A percentile compares a stretch with the other conserved stretches of the same genome.
Conservation (phyloP, 371 early-diverging fungal genomes). For the Mortierella sp. region DNA sequence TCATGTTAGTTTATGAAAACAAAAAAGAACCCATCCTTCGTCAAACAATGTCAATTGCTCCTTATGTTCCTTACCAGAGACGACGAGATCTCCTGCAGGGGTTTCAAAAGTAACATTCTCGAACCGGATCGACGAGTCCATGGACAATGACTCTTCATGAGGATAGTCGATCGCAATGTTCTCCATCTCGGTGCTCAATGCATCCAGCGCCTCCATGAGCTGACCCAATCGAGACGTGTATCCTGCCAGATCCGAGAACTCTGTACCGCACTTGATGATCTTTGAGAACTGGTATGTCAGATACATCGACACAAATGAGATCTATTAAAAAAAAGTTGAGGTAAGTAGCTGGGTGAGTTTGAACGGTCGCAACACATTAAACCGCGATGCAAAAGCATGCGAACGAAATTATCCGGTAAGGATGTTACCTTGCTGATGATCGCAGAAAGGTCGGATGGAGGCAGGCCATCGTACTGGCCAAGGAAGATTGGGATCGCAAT, state of each 20-base stretch:
- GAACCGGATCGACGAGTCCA: constrained; percentile 47
- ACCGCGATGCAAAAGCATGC: not conserved
- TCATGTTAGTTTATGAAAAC: not conserved
- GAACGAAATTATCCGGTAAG: not conserved
- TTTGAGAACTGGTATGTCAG: constrained; percentile 80
- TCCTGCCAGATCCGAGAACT: constrained; percentile 84
- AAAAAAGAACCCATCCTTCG: too few species aligned
- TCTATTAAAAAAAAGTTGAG: constrained; percentile 50
- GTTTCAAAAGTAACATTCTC: constrained; percentile 44
- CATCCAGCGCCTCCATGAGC: constrained; percentile 79
- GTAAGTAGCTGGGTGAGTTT: not conserved
- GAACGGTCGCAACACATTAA: too few species aligned
- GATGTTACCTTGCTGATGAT: constrained; percentile 77
- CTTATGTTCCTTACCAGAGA: constrained; percentile 23
- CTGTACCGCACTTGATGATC: constrained; percentile 77
- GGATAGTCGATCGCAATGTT: constrained; percentile 62
- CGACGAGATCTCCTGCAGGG: constrained; percentile 44
- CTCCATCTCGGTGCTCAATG: constrained; percentile 61
- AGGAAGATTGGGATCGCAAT: constrained; percentile 86
- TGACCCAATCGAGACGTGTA: constrained; percentile 90
- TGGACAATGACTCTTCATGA: constrained; percentile 36
- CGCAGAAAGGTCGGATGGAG: constrained; percentile 75
- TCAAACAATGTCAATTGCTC: not conserved
- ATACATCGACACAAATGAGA: constrained; percentile 85
- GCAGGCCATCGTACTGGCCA: constrained; percentile 79